Evolutionary conservation across 495 filamentous ascomycete genomes (phyloP).

Genomic region (Lepraria neglecta): DNA sequence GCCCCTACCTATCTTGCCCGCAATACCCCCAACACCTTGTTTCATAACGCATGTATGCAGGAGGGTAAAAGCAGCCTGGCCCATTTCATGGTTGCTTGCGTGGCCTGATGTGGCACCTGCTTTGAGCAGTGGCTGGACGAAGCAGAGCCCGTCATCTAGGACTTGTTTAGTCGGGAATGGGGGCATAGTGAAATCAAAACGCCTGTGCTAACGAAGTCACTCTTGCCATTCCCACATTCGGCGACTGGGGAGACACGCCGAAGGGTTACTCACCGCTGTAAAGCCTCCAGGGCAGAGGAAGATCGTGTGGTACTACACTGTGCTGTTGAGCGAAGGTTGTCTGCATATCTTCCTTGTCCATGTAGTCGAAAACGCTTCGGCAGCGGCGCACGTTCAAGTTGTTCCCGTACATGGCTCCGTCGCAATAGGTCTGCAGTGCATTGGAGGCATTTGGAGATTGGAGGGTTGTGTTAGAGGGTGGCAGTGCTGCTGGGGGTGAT

Average conservation of each 20-base stretch:
- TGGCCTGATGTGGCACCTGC: background rate
- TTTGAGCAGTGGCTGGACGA: background rate
- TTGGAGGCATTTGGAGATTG: background rate
- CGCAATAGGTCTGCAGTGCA: background rate
- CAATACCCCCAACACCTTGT: constrained; percentile 1
- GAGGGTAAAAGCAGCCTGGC: background rate
- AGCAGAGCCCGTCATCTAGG: constrained; percentile 3
- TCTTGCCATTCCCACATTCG: too few species aligned
- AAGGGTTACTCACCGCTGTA: background rate
- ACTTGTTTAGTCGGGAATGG: background rate
- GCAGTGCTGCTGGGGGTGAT: background rate
- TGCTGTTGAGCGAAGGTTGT: background rate
- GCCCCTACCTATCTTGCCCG: background rate
- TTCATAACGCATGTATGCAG: background rate
- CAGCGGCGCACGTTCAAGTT: background rate
- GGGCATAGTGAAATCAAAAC: too few species aligned
- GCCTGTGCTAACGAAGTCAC: background rate
- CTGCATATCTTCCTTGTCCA: background rate
- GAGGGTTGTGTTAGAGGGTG: background rate
- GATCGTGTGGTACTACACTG: background rate
- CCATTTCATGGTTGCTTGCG: background rate
- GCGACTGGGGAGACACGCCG: background rate
- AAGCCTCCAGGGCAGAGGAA: background rate
- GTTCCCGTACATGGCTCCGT: background rate
- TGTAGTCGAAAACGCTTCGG: background rate